A percentile compares a stretch with the other conserved stretches of the same genome.
Evolutionary conservation across 75 land plant species (phyloP).

Genomic region (Pinus albicaulis): DNA sequence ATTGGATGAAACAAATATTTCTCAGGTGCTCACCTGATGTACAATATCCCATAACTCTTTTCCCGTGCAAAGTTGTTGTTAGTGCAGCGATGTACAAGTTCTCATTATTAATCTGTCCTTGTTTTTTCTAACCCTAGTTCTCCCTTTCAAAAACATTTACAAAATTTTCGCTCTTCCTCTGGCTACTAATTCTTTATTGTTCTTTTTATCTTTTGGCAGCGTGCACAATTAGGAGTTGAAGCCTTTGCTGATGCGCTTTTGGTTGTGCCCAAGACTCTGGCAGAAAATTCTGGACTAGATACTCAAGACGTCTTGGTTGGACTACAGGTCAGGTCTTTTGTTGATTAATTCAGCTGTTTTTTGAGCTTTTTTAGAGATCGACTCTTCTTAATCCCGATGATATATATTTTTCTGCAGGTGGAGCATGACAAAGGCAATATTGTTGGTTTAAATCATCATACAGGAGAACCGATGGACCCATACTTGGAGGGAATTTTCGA

Average conservation of each 20-base stretch:
- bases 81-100: no score
- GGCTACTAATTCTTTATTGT: not conserved
- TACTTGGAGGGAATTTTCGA: constrained; percentile 96
- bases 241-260: constrained; percentile 98
- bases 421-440: constrained; percentile 94
- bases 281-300: constrained; percentile 97
- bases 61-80: no score
- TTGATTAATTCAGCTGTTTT: not conserved
- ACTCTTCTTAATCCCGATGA: not conserved
- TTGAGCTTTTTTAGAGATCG: not conserved
- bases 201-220: constrained; percentile 33
- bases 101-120: not conserved
- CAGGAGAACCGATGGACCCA: constrained; percentile 96
- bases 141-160: not conserved
- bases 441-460: constrained; percentile 82
- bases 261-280: constrained; percentile 93
- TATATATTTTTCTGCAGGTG: constrained; percentile 35
- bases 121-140: not conserved
- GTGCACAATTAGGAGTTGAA: constrained; percentile 96
- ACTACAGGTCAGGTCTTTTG: constrained; percentile 50
- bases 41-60: no score
- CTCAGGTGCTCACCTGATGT: no score
- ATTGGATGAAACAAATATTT: no score
- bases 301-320: constrained; percentile 93
- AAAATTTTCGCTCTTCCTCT: not conserved